Percentiles rank a stretch among this genome's conserved stretches.
phyloP scores from a whole-genome alignment of 169 alveolate species.

The Cryptosporidium tyzzeri region DNA sequence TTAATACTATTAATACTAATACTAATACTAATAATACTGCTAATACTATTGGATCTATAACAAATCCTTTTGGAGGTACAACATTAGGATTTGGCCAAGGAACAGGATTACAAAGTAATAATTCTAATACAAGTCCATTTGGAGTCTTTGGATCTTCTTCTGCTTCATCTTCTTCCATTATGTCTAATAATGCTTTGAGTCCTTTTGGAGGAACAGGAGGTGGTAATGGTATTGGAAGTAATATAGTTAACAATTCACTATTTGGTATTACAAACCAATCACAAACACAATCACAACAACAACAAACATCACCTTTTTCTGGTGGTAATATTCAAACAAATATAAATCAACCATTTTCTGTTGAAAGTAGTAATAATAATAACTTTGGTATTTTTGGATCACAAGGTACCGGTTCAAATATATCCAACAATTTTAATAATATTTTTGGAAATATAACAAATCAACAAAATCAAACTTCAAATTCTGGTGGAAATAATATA shows the following conservation, averaged over 20 bases:
- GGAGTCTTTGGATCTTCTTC: background rate
- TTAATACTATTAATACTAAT: too few relatives aligned
- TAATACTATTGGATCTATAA: background rate
- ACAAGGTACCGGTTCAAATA: background rate
- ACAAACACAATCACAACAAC: background rate
- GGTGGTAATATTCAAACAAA: background rate
- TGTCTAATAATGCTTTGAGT: background rate
- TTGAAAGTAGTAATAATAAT: background rate
- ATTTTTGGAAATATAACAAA: background rate
- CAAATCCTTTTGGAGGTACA: conserved; percentile 11
- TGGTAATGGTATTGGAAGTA: background rate
- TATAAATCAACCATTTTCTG: background rate
- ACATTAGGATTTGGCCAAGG: background rate
- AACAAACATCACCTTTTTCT: background rate
- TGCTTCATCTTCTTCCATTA: background rate
- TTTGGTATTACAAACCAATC: background rate
- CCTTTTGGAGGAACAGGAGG: background rate
- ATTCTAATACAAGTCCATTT: background rate
- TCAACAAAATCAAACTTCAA: background rate
- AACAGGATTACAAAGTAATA: background rate
- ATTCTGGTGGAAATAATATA: background rate
- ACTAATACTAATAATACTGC: background rate
- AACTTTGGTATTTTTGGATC: background rate
- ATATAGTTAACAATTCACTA: background rate
- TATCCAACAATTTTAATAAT: background rate